These are phyloP conservation scores for Xylaria sp. DNA, from an alignment of 2,329 filamentous ascomycete genomes.

Conservation along the genomic window DNA sequence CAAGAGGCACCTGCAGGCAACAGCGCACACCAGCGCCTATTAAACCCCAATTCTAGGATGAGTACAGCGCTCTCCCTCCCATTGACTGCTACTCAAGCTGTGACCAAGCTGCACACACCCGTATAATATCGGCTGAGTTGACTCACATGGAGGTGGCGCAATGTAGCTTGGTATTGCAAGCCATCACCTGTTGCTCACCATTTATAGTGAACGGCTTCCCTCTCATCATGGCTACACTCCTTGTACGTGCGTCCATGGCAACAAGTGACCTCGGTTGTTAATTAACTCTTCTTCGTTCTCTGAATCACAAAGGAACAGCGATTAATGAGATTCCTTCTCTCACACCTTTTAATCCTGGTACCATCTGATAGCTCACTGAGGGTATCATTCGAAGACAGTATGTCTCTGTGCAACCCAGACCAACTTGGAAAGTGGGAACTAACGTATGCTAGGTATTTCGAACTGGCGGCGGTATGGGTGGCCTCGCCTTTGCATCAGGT, in stretches of 20 bases:
- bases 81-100: neutral
- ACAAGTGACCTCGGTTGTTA: neutral
- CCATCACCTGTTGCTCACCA: neutral
- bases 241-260: neutral
- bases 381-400: neutral
- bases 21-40: too few species aligned
- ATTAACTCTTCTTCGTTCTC: neutral
- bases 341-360: neutral
- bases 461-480: slow-evolving; percentile 67
- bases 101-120: neutral
- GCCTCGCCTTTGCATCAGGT: slow-evolving; percentile 65
- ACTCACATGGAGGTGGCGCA: neutral
- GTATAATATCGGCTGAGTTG: neutral
- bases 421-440: neutral
- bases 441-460: neutral
- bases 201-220: neutral
- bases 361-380: neutral
- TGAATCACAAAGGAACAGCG: neutral
- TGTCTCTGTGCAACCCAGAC: neutral
- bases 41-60: too few species aligned
- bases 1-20: too few species aligned
- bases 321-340: neutral
- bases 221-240: neutral
- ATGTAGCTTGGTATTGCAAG: neutral
- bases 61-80: neutral